Base-by-base conservation (phyloP, 225 moss, liverwort and hornwort species). In the Sphagnum contortum region DNA sequence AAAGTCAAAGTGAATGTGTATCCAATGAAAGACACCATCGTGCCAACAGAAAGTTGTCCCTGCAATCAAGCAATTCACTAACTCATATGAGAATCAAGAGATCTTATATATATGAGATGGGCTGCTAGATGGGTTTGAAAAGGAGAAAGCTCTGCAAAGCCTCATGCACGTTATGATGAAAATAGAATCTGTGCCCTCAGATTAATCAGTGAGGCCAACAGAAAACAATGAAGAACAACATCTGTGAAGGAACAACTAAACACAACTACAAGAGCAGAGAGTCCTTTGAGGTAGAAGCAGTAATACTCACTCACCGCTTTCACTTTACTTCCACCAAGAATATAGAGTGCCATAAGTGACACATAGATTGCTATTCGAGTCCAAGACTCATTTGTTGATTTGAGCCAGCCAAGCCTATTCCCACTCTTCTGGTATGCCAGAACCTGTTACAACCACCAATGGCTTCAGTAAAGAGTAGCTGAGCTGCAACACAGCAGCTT, bases 1-100 rank as follows among this genome's bases (percentile, higher is more conserved):
- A 98, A 98, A 48, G 98, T 98, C 63, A 98, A 64, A 50, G 98
- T 98, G 73, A 98, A 98, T 46, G 98, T 98, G 71, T 98, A 98
- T 63, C 98, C 98, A 56, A 98, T 89, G 44, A 93, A 98, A 48
- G 98, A 98, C 64, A 98, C 93, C 98, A 98, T 91, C 52, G 71
- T 89, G 44, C 98, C 98, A n/a, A 98, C 49, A 51, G 93, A 49
- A 71, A 98, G 71, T 73, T 93, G 80, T 53, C 98, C 98, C 96
- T 96, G 83, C 68, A 70, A 69, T 56, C 45, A 71, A 69, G 49
- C 4, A 0, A 69, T 9, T 13, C 59, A 60, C 47, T 55, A 8
- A 44, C 46, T 12, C 10, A 55, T 9, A 55, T 47, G 3, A 67
- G 49, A 29, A 47, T 10, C 56, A 29, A 29, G 29, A 29, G 29